Conservation (phyloP, 768 basidiomycete species). For the Panellus pusillus region DNA sequence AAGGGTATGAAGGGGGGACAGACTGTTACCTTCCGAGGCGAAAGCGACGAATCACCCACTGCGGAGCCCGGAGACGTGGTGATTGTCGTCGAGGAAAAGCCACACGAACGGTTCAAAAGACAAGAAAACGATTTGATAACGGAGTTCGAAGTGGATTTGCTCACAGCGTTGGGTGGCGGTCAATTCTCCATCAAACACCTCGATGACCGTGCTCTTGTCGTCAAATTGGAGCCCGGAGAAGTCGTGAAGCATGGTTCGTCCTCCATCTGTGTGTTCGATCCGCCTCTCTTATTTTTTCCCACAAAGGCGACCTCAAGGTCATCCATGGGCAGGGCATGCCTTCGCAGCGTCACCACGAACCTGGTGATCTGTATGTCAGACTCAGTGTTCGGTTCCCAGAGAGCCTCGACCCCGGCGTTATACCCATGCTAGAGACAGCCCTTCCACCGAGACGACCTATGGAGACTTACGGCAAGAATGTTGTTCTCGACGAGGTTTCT, state of each 20-base stretch:
- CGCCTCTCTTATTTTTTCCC: constrained; percentile 12
- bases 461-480: constrained; percentile 64
- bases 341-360: constrained; percentile 95
- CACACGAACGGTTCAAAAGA: constrained; percentile 85
- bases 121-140: constrained; percentile 84
- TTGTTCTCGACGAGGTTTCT: constrained; percentile 80
- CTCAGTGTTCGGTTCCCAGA: constrained; percentile 91
- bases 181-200: constrained; percentile 88
- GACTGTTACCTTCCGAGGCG: constrained; percentile 84
- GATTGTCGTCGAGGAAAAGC: constrained; percentile 91
- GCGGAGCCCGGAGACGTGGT: constrained; percentile 92
- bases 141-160: constrained; percentile 88
- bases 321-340: constrained; percentile 98
- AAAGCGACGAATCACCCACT: constrained; percentile 89
- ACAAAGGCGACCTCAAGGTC: constrained; percentile 80
- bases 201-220: constrained; percentile 85
- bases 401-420: constrained; percentile 60
- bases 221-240: constrained; percentile 86
- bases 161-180: constrained; percentile 93
- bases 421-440: constrained; percentile 78
- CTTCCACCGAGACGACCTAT: constrained; percentile 76
- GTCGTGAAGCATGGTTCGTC: constrained; percentile 88
- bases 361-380: constrained; percentile 89
- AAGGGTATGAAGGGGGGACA: constrained; percentile 97
- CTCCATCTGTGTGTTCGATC: constrained; percentile 2